Base-by-base conservation (phyloP, 2,329 filamentous ascomycete genomes). In the Alternaria longipes region DNA sequence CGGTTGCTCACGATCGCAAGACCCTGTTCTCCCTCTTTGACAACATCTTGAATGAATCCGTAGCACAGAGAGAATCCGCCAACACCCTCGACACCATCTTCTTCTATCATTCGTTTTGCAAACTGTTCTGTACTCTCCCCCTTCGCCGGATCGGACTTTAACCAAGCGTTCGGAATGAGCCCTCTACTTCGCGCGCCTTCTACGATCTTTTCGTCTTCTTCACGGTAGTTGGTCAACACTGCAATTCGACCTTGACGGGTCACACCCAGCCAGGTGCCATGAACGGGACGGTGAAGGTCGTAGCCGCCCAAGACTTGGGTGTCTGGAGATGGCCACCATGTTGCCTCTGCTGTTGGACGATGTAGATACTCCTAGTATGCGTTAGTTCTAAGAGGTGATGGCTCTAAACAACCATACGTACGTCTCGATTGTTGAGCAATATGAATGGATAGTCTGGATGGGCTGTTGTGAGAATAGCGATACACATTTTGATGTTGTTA, bases 221-320 rank as follows among this genome's bases (percentile, higher is more conserved):
- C 87, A 40, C 86, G 85, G 72, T 87, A 90, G 75, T 90, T 90
- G 51, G 88, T 90, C 32, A 90, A 80, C 6, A 88, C 84, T 3
- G 87, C 87, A 47, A 90, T 73, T 58, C 86, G 86, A 28, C 88
- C 88, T 64, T 87, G 81, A 32, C 80, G 82, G 8, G 87, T 89
- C 58, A 90, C 81, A 20, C 86, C 88, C 49, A 90, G 84, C 88
- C 88, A 90, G 61, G 88, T 90, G 22, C 88, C 88, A 56, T 87
- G 85, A 40, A 81, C 84, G 14, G 83, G 74, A 26, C 87, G 85
- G 49, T 88, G 85, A 11, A 89, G 81, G 72, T 90, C 88, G 45
- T 87, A 86, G 22, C 87, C 87, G 30, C 86, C 87, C 7, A 90
- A 80, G 56, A 90, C 83, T 63, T 88, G 80, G 16, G 76, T 68